Conservation (phyloP, 352 stramenopile species). For the Globisporangium irregulare region DNA sequence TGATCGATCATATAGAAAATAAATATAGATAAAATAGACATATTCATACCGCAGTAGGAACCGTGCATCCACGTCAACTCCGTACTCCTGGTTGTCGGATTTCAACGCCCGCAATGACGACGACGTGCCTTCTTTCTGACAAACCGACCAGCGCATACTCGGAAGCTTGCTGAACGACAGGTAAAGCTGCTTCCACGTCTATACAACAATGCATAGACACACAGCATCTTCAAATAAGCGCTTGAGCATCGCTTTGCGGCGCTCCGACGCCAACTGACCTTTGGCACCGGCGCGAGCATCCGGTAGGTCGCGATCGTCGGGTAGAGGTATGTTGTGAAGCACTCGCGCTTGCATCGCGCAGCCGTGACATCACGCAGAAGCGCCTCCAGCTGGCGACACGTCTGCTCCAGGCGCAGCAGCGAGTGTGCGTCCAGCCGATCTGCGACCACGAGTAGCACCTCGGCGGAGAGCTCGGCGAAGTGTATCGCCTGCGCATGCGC, state of each 20-base stretch:
- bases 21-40: neutral
- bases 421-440: conserved; percentile 33
- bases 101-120: conserved; percentile 56
- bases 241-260: neutral
- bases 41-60: conserved; percentile 44
- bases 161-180: conserved; percentile 38
- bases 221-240: neutral
- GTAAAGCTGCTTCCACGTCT: conserved; percentile 65
- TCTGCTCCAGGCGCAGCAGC: conserved; percentile 39
- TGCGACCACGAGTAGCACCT: conserved; percentile 37
- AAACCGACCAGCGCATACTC: conserved; percentile 41
- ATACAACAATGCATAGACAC: neutral
- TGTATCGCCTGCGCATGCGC: neutral
- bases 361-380: conserved; percentile 19
- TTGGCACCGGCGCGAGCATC: conserved; percentile 52
- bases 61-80: conserved; percentile 27
- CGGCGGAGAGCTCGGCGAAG: conserved; percentile 32
- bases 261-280: conserved; percentile 14
- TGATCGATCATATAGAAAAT: too few species aligned
- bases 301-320: conserved; percentile 64
- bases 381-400: conserved; percentile 17
- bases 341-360: conserved; percentile 60
- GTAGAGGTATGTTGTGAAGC: conserved; percentile 54
- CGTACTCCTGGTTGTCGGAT: conserved; percentile 73
- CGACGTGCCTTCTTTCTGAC: conserved; percentile 38